Percentiles rank a stretch among this genome's conserved stretches.
These are phyloP conservation scores for Macrocystidia cucumis DNA, from an alignment of 1,284 basidiomycete genomes.

Conservation along the genomic window DNA sequence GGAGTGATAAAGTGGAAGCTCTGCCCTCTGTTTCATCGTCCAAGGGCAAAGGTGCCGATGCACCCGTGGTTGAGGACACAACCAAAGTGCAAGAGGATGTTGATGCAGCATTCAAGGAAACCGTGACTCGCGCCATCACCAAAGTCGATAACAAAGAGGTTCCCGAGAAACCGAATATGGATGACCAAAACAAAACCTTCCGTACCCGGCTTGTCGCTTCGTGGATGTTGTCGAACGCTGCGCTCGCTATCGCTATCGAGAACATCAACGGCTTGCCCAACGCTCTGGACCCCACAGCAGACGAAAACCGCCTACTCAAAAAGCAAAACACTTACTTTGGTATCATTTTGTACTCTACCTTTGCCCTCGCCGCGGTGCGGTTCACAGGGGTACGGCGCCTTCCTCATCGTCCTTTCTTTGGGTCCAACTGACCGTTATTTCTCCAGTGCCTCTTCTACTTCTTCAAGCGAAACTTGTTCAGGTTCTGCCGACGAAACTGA, in stretches of 20 bases:
- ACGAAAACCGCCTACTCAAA: slow-evolving; percentile 37
- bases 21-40: slow-evolving; percentile 87
- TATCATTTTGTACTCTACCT: slow-evolving; percentile 87
- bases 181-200: slow-evolving; percentile 93
- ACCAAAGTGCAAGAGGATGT: slow-evolving; percentile 81
- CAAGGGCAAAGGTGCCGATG: slow-evolving; percentile 70
- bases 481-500: slow-evolving; percentile 71
- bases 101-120: slow-evolving; percentile 90
- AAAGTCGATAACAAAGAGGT: slow-evolving; percentile 68
- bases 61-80: slow-evolving; percentile 78
- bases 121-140: slow-evolving; percentile 87
- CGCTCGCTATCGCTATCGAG: slow-evolving; percentile 76
- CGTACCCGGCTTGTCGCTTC: slow-evolving; percentile 79
- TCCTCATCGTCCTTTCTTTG: slow-evolving; percentile 2
- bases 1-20: slow-evolving; percentile 91
- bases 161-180: slow-evolving; percentile 79
- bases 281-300: slow-evolving; percentile 23
- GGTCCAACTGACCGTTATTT: slow-evolving; percentile 12
- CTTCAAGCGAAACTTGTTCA: slow-evolving; percentile 78
- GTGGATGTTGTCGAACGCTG: slow-evolving; percentile 85
- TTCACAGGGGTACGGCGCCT: slow-evolving; percentile 69
- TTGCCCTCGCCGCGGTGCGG: slow-evolving; percentile 72
- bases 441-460: slow-evolving; percentile 73
- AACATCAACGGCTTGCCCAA: slow-evolving; percentile 73
- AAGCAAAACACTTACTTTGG: slow-evolving; percentile 80